Conservation (phyloP, 2,329 filamentous ascomycete genomes). For the Pyrenochaeta sp. region DNA sequence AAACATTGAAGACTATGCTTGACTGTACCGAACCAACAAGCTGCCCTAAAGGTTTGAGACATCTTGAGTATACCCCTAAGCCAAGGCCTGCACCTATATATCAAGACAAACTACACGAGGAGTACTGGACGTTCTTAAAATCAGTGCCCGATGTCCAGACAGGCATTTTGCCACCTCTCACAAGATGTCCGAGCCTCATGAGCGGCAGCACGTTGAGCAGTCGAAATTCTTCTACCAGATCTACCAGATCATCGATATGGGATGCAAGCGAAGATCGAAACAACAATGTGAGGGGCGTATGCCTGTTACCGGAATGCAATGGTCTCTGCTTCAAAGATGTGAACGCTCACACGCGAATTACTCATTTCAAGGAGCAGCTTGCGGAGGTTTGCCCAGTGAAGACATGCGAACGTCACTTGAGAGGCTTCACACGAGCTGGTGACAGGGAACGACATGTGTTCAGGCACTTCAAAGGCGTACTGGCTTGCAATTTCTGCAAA, state of each 20-base stretch:
- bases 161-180: constrained; percentile 2
- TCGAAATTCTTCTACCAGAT: constrained; percentile 33
- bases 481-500: constrained; percentile 93
- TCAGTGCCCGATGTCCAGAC: constrained; percentile 9
- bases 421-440: constrained; percentile 89
- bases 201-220: constrained; percentile 30
- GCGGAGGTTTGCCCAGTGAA: constrained; percentile 87
- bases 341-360: neutral
- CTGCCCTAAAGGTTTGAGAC: neutral
- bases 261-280: constrained; percentile 63
- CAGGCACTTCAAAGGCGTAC: constrained; percentile 91
- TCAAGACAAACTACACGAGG: constrained; percentile 6
- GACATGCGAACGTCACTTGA: constrained; percentile 85
- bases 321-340: constrained; percentile 41
- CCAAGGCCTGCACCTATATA: constrained; percentile 6
- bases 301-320: neutral
- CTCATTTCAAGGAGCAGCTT: constrained; percentile 57
- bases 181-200: constrained; percentile 26
- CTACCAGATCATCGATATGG: constrained; percentile 37
- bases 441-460: constrained; percentile 90
- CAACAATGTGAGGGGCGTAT: neutral
- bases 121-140: constrained; percentile 9
- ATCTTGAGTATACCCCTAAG: neutral
- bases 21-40: neutral
- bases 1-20: neutral